Base-by-base conservation (phyloP, 805 yeast species). In the Schizosaccharomyces cryophilus region DNA sequence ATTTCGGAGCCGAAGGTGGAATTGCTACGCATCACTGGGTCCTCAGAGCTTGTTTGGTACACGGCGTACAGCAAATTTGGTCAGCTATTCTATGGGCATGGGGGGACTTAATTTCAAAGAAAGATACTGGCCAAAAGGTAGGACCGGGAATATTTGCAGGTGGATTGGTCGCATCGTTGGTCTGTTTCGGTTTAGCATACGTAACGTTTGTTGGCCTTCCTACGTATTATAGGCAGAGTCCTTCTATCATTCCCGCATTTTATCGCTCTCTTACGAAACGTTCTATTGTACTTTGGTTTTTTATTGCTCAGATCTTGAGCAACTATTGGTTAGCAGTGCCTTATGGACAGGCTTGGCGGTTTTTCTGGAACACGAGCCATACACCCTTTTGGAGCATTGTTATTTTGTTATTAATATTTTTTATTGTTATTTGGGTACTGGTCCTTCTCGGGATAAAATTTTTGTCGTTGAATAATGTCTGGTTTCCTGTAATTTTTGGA, bases 1-100 rank as follows among this genome's bases (percentile, higher is more conserved):
- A 56, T 31, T 56, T 56, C 31, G 59, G 59, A 19, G 59, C 42
- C 17, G 59, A 56, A 56, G 59, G 59, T 17, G 59, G 59, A 4
- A 31, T 38, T 19, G 42, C 59, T 5, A 19, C 45, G 19, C 59
- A 38, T 31, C 45, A 31, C 17, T 56, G 59, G 59, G 9, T 56
- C 9, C 7, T 30, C 13, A 26, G 59, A 15, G 59, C 59, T 19
- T 31, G 45, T 56, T 15, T 30, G 19, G 60, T 56, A 13, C 60
- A 56, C 13, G 60, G 60, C 19, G 19, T 40, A 2, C 60, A 56
- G 26, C 60, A 56, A 40, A 35, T 56, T 35, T 56, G 47, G 47
- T 35, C 47, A 31, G 60, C 60, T 5, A 40, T 40, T 35, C 60
- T 56, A 7, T 56, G 60, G 60, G 21, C 29, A 35, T 56, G 60